A percentile compares a stretch with the other conserved stretches of the same genome.
Conservation (phyloP, 495 filamentous ascomycete genomes). For the Daldinia bambusicola region DNA sequence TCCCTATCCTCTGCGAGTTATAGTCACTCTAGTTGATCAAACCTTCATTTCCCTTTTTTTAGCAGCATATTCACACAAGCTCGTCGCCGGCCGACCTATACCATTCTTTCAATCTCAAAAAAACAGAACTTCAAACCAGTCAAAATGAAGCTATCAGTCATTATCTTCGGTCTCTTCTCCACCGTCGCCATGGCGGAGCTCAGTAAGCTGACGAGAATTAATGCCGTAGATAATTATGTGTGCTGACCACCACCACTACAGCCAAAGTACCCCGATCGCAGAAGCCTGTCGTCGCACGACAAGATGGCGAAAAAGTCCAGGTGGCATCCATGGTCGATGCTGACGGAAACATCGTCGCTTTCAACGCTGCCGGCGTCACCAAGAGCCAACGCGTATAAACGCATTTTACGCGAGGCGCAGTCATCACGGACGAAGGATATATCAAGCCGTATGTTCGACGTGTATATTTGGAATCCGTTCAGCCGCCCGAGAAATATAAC, state of each 20-base stretch:
- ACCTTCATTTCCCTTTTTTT: conserved; percentile 40
- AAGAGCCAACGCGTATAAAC: conserved; percentile 17
- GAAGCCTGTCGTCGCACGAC: conserved; percentile 43
- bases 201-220: conserved; percentile 21
- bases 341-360: conserved; percentile 54
- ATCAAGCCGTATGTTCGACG: not conserved
- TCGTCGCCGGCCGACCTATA: conserved; percentile 62
- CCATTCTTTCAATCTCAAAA: conserved; percentile 32
- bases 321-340: conserved; percentile 55
- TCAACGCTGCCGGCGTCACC: conserved; percentile 52
- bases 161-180: conserved; percentile 58
- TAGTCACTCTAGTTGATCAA: conserved; percentile 36
- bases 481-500: not conserved
- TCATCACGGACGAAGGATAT: not conserved
- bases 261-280: conserved; percentile 40
- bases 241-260: conserved; percentile 19
- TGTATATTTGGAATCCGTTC: not conserved
- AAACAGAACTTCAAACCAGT: conserved; percentile 40
- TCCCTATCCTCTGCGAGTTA: conserved; percentile 39
- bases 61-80: conserved; percentile 45
- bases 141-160: conserved; percentile 64
- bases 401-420: not conserved
- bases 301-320: conserved; percentile 42
- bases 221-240: not conserved
- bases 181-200: conserved; percentile 58